Evolutionary conservation across 768 basidiomycete genomes (phyloP), one percentile per base, ranked within the genome.

Genomic region (Lentinus tigrinus): DNA sequence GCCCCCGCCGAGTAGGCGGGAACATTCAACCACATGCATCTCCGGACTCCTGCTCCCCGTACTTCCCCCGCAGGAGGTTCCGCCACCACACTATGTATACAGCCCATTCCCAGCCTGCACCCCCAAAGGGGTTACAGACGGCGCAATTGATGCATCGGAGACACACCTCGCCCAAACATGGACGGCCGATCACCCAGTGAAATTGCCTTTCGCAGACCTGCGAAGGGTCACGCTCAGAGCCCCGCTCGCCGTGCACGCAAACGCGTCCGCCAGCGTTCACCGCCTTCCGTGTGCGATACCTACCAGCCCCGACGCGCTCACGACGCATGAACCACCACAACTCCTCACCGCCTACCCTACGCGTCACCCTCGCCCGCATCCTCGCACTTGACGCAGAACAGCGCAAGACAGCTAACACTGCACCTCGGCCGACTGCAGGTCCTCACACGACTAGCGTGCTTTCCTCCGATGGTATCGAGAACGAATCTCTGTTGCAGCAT

Each of bases 401-500:
- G 13, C n/a, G 36, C 40, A 51, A 38, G 52, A 54, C 54, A 40
- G 60, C 59, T 50, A 47, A 44, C 56, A 52, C 19, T 57, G 53
- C 65, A 34, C 26, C 37, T 53, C 44, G 63, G 63, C 57, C 60
- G 31, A 63, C 71, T 65, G 61, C 69, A 70, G 56, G 58, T 67
- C 64, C 57, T 52, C 59, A 56, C 54, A 40, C 60, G 57, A 63
- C 52, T 60, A 53, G 59, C 56, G 56, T 24, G 42, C 54, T 57
- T 62, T 63, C 47, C 60, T 57, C 57, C 59, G 56, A 67, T 70
- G 74, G 68, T 71, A 74, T 77, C 77, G 81, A 84, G 83, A 80
- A 76, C 80, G 69, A 81, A 78, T 80, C 82, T 82, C 81, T 83
- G 67, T 79, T 80, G 72, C 64, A 66, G 66, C 72, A 69, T 74